phyloP scores from a whole-genome alignment of 2,329 filamentous ascomycete species.

The Coniochaeta sp. region DNA sequence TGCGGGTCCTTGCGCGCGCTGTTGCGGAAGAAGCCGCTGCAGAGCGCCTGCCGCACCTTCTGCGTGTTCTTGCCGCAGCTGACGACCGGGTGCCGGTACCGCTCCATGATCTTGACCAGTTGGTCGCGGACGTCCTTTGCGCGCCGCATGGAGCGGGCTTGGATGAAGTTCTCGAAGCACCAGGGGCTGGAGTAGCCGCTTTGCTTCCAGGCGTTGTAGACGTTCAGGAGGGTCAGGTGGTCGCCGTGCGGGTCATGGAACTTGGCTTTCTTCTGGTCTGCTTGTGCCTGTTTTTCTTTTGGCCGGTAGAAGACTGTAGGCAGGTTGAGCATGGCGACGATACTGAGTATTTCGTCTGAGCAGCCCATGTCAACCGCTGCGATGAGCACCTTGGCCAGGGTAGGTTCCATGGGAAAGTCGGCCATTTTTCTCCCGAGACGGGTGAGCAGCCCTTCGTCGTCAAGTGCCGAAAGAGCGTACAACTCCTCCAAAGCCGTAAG shows the following conservation, averaged over 20 bases:
- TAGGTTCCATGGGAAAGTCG: conserved; percentile 96
- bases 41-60: conserved; percentile 81
- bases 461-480: conserved; percentile 83
- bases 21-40: conserved; percentile 93
- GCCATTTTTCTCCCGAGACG: conserved; percentile 94
- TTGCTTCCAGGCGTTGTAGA: conserved; percentile 95
- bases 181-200: conserved; percentile 76
- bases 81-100: conserved; percentile 74
- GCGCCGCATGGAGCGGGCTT: conserved; percentile 79
- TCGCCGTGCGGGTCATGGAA: conserved; percentile 95
- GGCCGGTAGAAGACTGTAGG: conserved; percentile 88
- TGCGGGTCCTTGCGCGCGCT: conserved; percentile 89
- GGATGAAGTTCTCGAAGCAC: conserved; percentile 98
- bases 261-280: conserved; percentile 95
- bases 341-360: conserved; percentile 88
- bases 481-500: conserved; percentile 91
- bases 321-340: conserved; percentile 89
- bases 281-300: conserved; percentile 93
- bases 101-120: conserved; percentile 86
- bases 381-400: conserved; percentile 84
- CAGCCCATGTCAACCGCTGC: conserved; percentile 80
- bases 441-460: conserved; percentile 91
- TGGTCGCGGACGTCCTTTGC: conserved; percentile 91
- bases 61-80: conserved; percentile 84
- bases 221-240: conserved; percentile 89